Base-by-base conservation (phyloP, 768 basidiomycete genomes). In the Lactifluus rugatus region DNA sequence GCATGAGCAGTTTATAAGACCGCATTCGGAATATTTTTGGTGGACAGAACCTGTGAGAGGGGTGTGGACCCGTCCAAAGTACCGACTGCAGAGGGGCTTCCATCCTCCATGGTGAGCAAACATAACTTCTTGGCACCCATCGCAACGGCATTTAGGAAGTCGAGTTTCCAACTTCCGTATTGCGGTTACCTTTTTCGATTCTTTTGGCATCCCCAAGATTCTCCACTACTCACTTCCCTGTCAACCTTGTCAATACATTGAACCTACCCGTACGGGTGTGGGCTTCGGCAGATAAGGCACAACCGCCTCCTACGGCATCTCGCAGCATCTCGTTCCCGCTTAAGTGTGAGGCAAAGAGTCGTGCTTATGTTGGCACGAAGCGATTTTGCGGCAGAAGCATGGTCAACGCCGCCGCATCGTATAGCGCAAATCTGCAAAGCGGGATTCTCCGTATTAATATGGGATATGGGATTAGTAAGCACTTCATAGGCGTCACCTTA, bases 211-310 rank as follows among this genome's bases (percentile, higher is more conserved):
- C n/a, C 28, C 37, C 10, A 42, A 16, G 52, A 54, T 60, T 60
- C 59, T 52, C 44, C 48, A 42, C 54, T 56, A 52, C 26, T 60
- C 59, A 47, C 13, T 47, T 45, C 44, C 37, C 59, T 60, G 59
- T 56, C 59, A 59, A 52, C 13, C 34, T 54, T 26, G 36, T 25
- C 32, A 34, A 54, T 50, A 37, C 48, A 50, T 39, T 21, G 34
- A 34, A 48, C 58, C 3, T 55, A 47, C 48, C 48, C 39, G 50
- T 54, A 37, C 17, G 6, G 17, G 31, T 13, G 32, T n/a, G 11
- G 23, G 17, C 58, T 49, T 54, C 53, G 31, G 42, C 48, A 44
- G 57, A 54, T 58, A 49, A 59, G 52, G 48, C 26, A 54, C 48
- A 11, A 36, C 31, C 52, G 28, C 14, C n/a, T 28, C 51, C n/a